These are phyloP conservation scores for Fraxinus floribunda DNA, from an alignment of 305 asterid genomes.

Conservation along the genomic window DNA sequence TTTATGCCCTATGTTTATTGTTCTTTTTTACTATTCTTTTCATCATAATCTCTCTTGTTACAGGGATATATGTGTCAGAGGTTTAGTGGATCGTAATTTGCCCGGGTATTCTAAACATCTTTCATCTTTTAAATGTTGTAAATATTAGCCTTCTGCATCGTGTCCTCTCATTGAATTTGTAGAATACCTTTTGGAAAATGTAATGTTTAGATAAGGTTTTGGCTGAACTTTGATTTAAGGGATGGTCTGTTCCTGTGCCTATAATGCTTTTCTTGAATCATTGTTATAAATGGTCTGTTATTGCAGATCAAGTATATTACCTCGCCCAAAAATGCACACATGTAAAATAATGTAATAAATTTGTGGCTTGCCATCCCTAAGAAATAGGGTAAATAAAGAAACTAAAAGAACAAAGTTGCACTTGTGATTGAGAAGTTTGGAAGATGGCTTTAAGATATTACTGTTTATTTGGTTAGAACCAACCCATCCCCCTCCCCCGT, in stretches of 20 bases:
- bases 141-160: neutral
- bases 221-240: neutral
- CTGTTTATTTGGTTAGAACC: neutral
- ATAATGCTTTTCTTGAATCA: neutral
- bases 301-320: neutral
- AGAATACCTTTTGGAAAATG: neutral
- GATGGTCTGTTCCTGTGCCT: neutral
- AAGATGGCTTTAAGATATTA: neutral
- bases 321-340: neutral
- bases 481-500: neutral
- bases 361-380: neutral
- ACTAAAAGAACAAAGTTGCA: neutral
- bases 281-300: neutral
- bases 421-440: neutral
- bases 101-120: constrained; percentile 67
- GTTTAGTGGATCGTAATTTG: constrained; percentile 86
- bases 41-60: constrained; percentile 11
- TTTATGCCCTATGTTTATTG: constrained; percentile 6
- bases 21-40: neutral
- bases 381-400: neutral
- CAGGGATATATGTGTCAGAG: constrained; percentile 94
- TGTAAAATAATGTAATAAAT: neutral
- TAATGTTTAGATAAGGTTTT: neutral
- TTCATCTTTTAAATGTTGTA: neutral
- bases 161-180: neutral